phyloP scores from a whole-genome alignment of 2,329 filamentous ascomycete species.

The Coleophoma crateriformis region DNA sequence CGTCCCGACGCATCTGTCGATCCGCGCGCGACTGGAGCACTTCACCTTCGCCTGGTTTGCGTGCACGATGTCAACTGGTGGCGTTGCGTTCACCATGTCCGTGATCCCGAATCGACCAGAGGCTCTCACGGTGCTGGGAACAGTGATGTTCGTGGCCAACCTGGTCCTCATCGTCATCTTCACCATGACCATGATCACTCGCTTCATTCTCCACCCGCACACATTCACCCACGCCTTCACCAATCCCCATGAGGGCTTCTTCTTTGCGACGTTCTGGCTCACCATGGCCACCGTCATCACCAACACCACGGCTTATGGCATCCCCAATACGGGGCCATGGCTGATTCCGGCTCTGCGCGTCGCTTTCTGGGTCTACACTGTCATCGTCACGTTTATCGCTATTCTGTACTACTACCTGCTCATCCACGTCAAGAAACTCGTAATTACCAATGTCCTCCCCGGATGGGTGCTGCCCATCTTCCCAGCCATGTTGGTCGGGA shows the following conservation, averaged over 20 bases:
- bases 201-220: constrained; percentile 56
- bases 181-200: constrained; percentile 45
- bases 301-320: constrained; percentile 59
- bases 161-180: constrained; percentile 57
- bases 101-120: constrained; percentile 59
- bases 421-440: constrained; percentile 47
- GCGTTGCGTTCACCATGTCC: constrained; percentile 59
- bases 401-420: constrained; percentile 63
- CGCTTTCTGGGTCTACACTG: constrained; percentile 66
- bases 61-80: constrained; percentile 70
- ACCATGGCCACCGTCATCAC: constrained; percentile 63
- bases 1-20: constrained; percentile 1
- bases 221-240: constrained; percentile 50
- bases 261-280: constrained; percentile 68
- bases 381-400: constrained; percentile 51
- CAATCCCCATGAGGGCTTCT: constrained; percentile 64
- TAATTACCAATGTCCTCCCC: constrained; percentile 64
- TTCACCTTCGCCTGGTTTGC: constrained; percentile 55
- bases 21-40: constrained; percentile 14
- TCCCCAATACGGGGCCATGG: constrained; percentile 46
- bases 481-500: constrained; percentile 68
- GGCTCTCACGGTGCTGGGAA: constrained; percentile 59
- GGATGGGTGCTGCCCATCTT: constrained; percentile 71
- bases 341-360: constrained; percentile 55
- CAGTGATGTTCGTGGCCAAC: constrained; percentile 65